Percentiles rank a stretch among this genome's conserved stretches.
phyloP scores from a whole-genome alignment of 371 early-diverging fungal species.

The Amoeboaphelidium protococcarum region DNA sequence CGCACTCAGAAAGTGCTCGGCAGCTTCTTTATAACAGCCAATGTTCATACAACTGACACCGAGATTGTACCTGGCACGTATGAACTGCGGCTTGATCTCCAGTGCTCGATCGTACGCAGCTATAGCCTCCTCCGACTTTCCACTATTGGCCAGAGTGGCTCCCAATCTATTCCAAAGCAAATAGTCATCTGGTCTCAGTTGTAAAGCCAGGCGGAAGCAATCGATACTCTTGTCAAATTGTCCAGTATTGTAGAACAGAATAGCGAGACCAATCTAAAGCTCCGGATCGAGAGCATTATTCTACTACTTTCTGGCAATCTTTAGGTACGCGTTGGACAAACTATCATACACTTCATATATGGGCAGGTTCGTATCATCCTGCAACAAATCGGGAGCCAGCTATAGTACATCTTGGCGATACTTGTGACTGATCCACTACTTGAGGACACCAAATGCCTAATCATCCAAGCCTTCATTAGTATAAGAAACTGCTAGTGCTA shows the following conservation, averaged over 20 bases:
- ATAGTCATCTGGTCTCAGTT: constrained; percentile 64
- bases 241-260: constrained; percentile 61
- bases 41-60: constrained; percentile 75
- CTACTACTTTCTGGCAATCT: too few relatives aligned
- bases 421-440: constrained; percentile 54
- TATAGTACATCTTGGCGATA: constrained; percentile 9
- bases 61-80: constrained; percentile 81
- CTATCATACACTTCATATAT: too few relatives aligned
- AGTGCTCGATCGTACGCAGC: constrained; percentile 78
- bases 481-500: constrained; percentile 70
- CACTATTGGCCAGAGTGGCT: constrained; percentile 76
- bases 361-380: too few relatives aligned
- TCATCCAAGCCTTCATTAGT: constrained; percentile 62
- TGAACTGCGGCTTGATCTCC: constrained; percentile 70
- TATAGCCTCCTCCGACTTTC: constrained; percentile 41
- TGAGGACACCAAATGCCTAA: constrained; percentile 62
- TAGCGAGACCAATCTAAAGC: too few relatives aligned
- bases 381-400: too few relatives aligned
- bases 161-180: constrained; percentile 82
- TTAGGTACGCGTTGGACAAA: too few relatives aligned
- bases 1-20: constrained; percentile 63
- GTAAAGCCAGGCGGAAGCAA: constrained; percentile 76
- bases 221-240: constrained; percentile 84
- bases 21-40: constrained; percentile 61
- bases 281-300: too few relatives aligned